Conservation (phyloP, 352 stramenopile species). For the Globisporangium spiculum region DNA sequence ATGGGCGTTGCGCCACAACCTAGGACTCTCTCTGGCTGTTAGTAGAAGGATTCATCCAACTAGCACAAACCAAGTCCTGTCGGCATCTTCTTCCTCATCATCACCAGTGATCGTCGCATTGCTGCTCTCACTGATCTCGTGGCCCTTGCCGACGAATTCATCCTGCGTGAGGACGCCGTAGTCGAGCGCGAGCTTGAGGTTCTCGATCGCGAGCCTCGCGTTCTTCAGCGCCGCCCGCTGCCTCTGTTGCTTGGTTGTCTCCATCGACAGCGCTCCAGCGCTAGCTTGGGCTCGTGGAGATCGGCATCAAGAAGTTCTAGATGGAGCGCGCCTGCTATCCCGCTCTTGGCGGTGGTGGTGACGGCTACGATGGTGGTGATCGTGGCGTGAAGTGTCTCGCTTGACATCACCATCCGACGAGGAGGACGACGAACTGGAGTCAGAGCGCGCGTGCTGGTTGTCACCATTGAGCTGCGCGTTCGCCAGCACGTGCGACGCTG, state of each 20-base stretch:
- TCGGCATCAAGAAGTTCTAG: too few species aligned
- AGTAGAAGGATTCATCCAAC: too few species aligned
- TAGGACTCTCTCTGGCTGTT: too few species aligned
- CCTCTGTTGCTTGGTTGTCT: not conserved
- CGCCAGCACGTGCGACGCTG: not conserved
- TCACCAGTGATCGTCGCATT: not conserved
- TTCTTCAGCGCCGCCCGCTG: slow-evolving; percentile 4
- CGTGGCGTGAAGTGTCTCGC: not conserved
- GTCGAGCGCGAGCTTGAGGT: slow-evolving; percentile 8
- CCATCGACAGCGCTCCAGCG: too few species aligned
- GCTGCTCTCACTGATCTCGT: slow-evolving; percentile 4
- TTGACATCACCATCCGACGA: not conserved
- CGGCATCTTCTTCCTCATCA: not conserved
- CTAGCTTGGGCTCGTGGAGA: too few species aligned
- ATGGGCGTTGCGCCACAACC: too few species aligned
- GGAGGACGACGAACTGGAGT: not conserved
- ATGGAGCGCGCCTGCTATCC: not conserved
- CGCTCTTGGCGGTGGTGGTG: not conserved
- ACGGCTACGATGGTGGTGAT: not conserved
- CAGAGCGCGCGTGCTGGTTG: not conserved
- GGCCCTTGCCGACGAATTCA: slow-evolving; percentile 8
- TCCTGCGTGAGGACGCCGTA: slow-evolving; percentile 1
- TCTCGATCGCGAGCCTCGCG: slow-evolving; percentile 1
- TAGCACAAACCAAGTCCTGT: too few species aligned
- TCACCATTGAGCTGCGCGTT: not conserved